Evolutionary conservation across 768 basidiomycete species (phyloP).

Genomic region (Boletellus ananas): DNA sequence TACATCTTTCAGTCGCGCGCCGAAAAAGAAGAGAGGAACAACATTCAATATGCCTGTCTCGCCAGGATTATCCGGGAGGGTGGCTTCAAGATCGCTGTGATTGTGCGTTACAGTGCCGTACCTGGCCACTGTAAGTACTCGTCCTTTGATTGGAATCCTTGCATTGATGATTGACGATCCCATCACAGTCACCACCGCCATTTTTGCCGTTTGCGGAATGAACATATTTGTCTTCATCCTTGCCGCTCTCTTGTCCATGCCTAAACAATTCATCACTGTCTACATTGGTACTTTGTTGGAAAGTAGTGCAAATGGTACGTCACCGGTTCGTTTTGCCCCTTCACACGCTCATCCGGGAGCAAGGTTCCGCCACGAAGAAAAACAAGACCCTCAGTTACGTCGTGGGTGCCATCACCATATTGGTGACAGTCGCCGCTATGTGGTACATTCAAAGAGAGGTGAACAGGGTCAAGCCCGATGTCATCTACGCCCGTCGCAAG

Average conservation of each 20-base stretch:
- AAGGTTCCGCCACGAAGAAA: constrained; percentile 31
- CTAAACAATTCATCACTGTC: constrained; percentile 89
- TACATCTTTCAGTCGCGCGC: constrained; percentile 73
- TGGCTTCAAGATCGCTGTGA: constrained; percentile 79
- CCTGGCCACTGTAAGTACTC: constrained; percentile 73
- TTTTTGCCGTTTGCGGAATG: constrained; percentile 91
- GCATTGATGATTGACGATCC: neutral
- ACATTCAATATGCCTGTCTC: constrained; percentile 56
- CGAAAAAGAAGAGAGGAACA: constrained; percentile 63
- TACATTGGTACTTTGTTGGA: constrained; percentile 85
- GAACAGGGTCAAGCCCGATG: constrained; percentile 58
- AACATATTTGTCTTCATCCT: constrained; percentile 68
- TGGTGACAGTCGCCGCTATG: constrained; percentile 73
- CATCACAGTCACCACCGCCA: constrained; percentile 71
- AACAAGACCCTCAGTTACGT: constrained; percentile 65
- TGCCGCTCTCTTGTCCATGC: constrained; percentile 79
- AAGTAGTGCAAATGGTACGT: constrained; percentile 33
- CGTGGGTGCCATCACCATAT: constrained; percentile 61
- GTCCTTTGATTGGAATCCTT: neutral
- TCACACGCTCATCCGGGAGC: constrained; percentile 4
- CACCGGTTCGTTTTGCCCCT: neutral
- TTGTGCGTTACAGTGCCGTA: constrained; percentile 76
- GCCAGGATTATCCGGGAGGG: constrained; percentile 77
- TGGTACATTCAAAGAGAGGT: constrained; percentile 81
- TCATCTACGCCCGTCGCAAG: constrained; percentile 70